Evolutionary conservation across 495 filamentous ascomycete genomes (phyloP), one percentile per base, ranked within the genome.

Genomic region (Glutinoglossum americanum): DNA sequence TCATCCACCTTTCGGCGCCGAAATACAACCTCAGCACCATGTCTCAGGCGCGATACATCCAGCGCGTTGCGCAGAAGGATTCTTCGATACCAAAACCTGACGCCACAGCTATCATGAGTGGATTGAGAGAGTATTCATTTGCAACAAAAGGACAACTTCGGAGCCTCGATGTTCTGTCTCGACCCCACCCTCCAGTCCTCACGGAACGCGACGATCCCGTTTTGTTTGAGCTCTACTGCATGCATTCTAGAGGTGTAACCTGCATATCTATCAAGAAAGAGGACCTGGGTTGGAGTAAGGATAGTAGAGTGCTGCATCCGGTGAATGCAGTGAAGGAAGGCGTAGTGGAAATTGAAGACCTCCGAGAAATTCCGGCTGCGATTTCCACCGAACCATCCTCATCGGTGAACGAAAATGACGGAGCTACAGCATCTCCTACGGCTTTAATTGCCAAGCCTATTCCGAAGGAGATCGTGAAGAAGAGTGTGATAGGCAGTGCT

Each of bases 201-300:
- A 70, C 69, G 32, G 75, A 79, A 21, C 76, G 79, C 17, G 74
- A 76, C 27, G 79, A 83, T 23, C 79, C 74, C 19, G 66, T 73
- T 3, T 65, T 94, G 53, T 96, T 97, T 62, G 93, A 97, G 72
- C 78, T 99, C 8, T 99, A 97, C 68, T 84, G 86, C 23, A 93
- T 94, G 82, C 89, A 99, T 68, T 94, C 92, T 8, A 92, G 87
- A 67, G 93, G 93, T 60, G 88, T 96, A 45, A 88, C 87, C 0
- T 87, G 84, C 64, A 62, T 96, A 32, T 81, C 76, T 63, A 78
- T 99, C 63, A 89, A 82, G 67, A 84, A 85, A 67, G 78, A 81
- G 51, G 89, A 96, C 68, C 70, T 99, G 56, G 92, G 93, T 4
- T 96, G 87, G 89, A 81, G 78, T 57, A 71, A 76, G 37, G 87